Conservation (phyloP, 495 filamentous ascomycete species). For the Lophium mytilinum region DNA sequence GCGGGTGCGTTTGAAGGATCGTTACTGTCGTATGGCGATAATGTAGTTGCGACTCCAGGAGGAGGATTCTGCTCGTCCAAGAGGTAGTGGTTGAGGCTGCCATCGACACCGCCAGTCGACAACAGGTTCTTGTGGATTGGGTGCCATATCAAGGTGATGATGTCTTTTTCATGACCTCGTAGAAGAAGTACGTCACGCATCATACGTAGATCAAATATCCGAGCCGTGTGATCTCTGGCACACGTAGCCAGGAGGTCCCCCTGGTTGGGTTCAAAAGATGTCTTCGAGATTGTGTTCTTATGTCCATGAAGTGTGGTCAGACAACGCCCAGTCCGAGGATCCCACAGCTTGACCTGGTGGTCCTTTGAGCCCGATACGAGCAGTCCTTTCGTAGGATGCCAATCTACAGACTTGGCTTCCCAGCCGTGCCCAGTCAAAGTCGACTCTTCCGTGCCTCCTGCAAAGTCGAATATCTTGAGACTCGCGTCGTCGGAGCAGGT, state of each 20-base stretch:
- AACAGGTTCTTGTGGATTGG: constrained; percentile 80
- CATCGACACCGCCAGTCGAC: constrained; percentile 84
- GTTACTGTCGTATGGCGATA: constrained; percentile 74
- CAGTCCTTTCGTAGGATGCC: constrained; percentile 92
- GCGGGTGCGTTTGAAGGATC: constrained; percentile 70
- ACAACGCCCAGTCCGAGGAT: constrained; percentile 80
- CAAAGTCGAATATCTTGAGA: constrained; percentile 93
- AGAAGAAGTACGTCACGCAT: constrained; percentile 95
- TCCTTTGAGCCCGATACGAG: constrained; percentile 96
- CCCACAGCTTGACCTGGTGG: constrained; percentile 95
- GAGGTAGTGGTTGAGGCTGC: constrained; percentile 82
- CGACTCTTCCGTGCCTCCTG: constrained; percentile 70
- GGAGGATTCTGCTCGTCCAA: constrained; percentile 86
- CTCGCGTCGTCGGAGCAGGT: constrained; percentile 91
- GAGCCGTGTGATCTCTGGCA: constrained; percentile 81
- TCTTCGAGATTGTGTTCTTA: constrained; percentile 90
- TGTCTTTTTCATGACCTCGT: constrained; percentile 87
- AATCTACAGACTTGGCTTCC: constrained; percentile 94
- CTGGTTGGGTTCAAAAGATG: constrained; percentile 73
- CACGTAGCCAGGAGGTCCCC: constrained; percentile 83
- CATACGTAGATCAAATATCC: constrained; percentile 92
- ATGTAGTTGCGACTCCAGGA: constrained; percentile 51
- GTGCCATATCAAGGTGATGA: constrained; percentile 90
- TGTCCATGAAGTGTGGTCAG: constrained; percentile 94
- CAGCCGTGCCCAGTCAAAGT: constrained; percentile 83